Percentiles rank a stretch among this genome's conserved stretches.
Evolutionary conservation across 2,329 filamentous ascomycete genomes (phyloP).

Genomic region (Claviceps spartinae): DNA sequence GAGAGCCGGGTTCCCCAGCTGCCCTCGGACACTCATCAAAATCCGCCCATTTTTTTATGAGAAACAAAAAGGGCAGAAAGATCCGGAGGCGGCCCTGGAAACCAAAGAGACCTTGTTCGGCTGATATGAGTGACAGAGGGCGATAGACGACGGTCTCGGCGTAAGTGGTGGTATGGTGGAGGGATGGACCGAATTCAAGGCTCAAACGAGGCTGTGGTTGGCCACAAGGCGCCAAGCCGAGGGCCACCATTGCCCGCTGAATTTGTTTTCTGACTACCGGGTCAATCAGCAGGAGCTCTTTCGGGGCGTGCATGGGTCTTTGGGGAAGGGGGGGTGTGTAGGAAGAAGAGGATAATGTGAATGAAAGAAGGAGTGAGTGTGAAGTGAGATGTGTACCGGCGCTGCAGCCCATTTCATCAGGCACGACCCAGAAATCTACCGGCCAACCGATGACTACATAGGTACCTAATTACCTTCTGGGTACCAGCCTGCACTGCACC

Average conservation of each 20-base stretch:
- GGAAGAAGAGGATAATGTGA: conserved; percentile 2
- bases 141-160: conserved; percentile 11
- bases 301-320: conserved; percentile 4
- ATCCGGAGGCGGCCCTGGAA: conserved; percentile 6
- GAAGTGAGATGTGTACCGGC: not conserved
- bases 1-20: conserved; percentile 1
- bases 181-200: conserved; percentile 11
- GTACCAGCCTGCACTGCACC: not conserved
- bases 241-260: conserved; percentile 8
- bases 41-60: conserved; percentile 15
- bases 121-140: conserved; percentile 10
- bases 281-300: conserved; percentile 5
- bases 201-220: conserved; percentile 11
- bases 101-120: conserved; percentile 9
- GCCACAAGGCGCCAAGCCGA: conserved; percentile 7
- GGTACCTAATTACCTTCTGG: not conserved
- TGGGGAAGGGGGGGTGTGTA: not conserved
- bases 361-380: conserved; percentile 6
- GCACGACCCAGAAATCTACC: not conserved
- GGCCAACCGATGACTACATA: not conserved
- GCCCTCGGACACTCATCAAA: conserved; percentile 5
- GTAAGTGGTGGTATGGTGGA: conserved; percentile 8
- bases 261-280: conserved; percentile 5
- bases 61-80: conserved; percentile 7
- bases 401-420: not conserved